phyloP scores from a whole-genome alignment of 176 grass and related monocot genomes.

The Phragmites australis region DNA sequence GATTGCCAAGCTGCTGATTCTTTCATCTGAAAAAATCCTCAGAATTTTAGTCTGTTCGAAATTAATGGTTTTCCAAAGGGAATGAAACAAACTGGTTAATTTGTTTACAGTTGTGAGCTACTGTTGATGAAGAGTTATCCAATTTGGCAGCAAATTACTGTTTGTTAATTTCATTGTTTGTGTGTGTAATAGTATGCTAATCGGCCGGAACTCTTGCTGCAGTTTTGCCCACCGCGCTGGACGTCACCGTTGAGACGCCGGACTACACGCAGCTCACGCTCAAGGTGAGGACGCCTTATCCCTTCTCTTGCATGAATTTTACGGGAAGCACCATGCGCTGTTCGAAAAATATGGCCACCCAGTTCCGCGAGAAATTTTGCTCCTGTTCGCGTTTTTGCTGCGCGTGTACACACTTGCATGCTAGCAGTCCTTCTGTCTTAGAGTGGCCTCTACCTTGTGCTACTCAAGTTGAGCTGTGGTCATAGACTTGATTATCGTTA shows the following conservation, averaged over 20 bases:
- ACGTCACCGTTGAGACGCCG: constrained; percentile 84
- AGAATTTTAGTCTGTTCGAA: not conserved
- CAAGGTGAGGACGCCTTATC: constrained; percentile 51
- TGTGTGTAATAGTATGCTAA: not conserved
- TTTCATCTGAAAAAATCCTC: not conserved
- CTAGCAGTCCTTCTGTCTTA: not conserved
- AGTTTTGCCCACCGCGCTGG: constrained; percentile 80
- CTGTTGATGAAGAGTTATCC: not conserved
- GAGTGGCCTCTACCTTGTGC: not conserved
- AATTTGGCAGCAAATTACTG: not conserved
- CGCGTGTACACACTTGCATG: not conserved
- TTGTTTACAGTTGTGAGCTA: not conserved
- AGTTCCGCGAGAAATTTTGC: not conserved
- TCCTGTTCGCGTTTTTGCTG: not conserved
- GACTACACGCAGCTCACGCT: constrained; percentile 84
- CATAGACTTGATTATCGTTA: too few relatives aligned
- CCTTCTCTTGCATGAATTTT: not conserved
- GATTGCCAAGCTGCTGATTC: not conserved
- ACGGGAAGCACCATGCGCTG: not conserved
- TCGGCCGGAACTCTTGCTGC: constrained; percentile 41
- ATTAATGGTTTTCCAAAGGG: not conserved
- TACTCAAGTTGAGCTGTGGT: too few relatives aligned
- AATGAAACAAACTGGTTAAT: not conserved
- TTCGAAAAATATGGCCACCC: not conserved
- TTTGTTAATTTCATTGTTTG: not conserved